Evolutionary conservation across 2,329 filamentous ascomycete species (phyloP).

Genomic region (Cryphonectria radicalis): DNA sequence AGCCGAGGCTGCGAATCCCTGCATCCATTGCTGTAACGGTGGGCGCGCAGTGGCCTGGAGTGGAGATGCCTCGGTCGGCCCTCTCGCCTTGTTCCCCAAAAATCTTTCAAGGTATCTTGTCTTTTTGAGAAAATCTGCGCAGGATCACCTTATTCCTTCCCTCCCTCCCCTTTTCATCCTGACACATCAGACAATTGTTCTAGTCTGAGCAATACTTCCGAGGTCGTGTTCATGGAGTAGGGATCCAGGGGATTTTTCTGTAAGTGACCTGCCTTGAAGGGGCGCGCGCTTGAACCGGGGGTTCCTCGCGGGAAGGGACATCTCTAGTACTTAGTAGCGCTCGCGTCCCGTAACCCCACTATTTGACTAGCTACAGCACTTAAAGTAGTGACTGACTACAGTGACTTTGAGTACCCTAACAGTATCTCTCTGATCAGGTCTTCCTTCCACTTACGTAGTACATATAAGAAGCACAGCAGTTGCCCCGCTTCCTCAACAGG

Average conservation of each 20-base stretch:
- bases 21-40: neutral
- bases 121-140: neutral
- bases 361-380: neutral
- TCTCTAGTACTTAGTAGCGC: neutral
- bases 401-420: too few relatives aligned
- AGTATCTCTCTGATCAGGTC: neutral
- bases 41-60: neutral
- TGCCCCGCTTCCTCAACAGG: neutral
- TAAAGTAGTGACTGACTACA: too few relatives aligned
- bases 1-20: neutral
- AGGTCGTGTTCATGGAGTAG: neutral
- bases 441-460: neutral
- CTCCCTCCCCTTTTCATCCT: neutral
- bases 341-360: neutral
- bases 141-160: neutral
- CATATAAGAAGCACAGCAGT: neutral
- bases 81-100: neutral
- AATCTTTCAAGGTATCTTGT: too few relatives aligned
- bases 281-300: neutral
- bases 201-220: neutral
- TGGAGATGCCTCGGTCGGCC: constrained; percentile 1
- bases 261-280: too few relatives aligned
- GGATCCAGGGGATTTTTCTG: too few relatives aligned
- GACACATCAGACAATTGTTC: neutral
- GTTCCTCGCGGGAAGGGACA: neutral